Percentiles rank a stretch among this genome's conserved stretches.
Conservation (phyloP, 352 stramenopile genomes). For the Pelagophyceae sp. region DNA sequence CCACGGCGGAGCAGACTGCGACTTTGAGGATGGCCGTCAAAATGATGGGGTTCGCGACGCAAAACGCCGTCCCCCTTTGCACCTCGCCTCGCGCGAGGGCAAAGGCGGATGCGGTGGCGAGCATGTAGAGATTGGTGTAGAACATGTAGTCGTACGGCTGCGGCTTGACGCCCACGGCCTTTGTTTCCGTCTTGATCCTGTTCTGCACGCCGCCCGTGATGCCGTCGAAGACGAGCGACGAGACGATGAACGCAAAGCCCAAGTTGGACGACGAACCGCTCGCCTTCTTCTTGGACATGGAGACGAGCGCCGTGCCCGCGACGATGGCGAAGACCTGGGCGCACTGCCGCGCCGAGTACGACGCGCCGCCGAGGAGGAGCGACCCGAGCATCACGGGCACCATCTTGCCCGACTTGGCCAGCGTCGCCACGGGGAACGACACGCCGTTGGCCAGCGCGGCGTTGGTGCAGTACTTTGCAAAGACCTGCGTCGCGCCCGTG, state of each 20-base stretch:
- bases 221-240: conserved; percentile 52
- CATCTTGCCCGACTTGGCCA: conserved; percentile 98
- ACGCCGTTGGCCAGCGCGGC: conserved; percentile 67
- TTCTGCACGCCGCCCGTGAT: conserved; percentile 92
- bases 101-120: conserved; percentile 54
- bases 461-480: conserved; percentile 58
- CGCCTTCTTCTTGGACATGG: conserved; percentile 58
- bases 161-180: conserved; percentile 52
- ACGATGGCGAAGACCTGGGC: conserved; percentile 56
- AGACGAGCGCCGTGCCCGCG: conserved; percentile 55
- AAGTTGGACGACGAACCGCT: conserved; percentile 34
- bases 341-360: conserved; percentile 54
- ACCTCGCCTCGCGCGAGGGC: conserved; percentile 52
- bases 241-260: conserved; percentile 55
- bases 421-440: conserved; percentile 91
- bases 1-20: conserved; percentile 83
- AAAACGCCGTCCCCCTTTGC: conserved; percentile 49
- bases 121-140: conserved; percentile 66
- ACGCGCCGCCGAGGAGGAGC: conserved; percentile 79
- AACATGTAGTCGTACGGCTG: conserved; percentile 79
- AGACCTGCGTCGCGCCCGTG: conserved; percentile 54
- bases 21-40: conserved; percentile 69
- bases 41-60: conserved; percentile 49
- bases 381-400: conserved; percentile 88
- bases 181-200: conserved; percentile 53